phyloP scores from a whole-genome alignment of 805 yeast genomes.

The Ogataea populi-albae region DNA sequence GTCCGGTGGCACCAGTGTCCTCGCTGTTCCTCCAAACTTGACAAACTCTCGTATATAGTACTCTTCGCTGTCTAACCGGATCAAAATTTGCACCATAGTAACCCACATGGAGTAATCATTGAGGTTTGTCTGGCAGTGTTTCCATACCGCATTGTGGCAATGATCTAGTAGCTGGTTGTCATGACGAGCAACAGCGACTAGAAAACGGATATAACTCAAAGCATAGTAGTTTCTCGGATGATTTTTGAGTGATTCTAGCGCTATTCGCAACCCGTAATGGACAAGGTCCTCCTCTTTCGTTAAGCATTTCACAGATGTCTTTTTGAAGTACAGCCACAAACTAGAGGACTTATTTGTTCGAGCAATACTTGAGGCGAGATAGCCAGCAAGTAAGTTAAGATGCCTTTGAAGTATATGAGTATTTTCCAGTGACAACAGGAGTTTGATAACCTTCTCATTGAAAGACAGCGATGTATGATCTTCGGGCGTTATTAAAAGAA shows the following conservation, averaged over 20 bases:
- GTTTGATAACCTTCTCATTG: constrained; percentile 7
- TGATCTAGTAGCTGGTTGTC: neutral
- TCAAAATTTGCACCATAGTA: constrained; percentile 12
- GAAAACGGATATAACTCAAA: constrained; percentile 34
- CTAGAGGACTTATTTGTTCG: constrained; percentile 35
- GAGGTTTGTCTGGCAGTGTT: constrained; percentile 12
- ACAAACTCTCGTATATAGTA: constrained; percentile 11
- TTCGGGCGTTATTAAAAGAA: constrained; percentile 29
- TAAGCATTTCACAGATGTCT: constrained; percentile 3
- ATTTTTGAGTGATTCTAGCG: constrained; percentile 33
- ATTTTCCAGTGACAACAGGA: neutral
- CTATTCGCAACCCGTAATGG: constrained; percentile 11
- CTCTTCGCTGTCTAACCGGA: constrained; percentile 8
- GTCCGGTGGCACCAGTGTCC: too few species aligned
- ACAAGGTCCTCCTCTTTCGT: neutral
- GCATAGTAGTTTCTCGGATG: constrained; percentile 52
- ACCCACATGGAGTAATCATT: constrained; percentile 26
- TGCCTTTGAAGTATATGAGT: neutral
- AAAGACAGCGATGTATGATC: constrained; percentile 24
- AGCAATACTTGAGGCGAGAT: constrained; percentile 25
- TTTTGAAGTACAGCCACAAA: constrained; percentile 30
- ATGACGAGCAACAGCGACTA: constrained; percentile 10
- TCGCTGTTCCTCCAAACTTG: too few species aligned
- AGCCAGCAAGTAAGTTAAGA: constrained; percentile 9
- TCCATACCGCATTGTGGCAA: constrained; percentile 3